Percentiles rank a stretch among this genome's conserved stretches.
Conservation (phyloP, 2,329 filamentous ascomycete species). For the Clonostachys byssicola region DNA sequence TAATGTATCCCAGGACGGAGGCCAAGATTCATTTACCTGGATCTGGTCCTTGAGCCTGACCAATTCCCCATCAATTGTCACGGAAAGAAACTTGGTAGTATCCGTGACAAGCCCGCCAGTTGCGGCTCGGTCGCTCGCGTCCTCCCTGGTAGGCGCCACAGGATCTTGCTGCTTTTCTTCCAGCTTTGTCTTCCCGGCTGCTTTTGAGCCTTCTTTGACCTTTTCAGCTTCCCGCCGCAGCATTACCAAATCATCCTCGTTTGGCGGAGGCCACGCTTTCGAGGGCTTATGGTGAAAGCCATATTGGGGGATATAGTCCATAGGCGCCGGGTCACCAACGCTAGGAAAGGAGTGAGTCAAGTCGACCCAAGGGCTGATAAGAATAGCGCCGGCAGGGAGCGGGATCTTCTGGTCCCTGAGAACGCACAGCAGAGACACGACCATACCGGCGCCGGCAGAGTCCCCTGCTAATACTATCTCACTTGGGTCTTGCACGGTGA, state of each 20-base stretch:
- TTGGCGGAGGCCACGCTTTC: conserved; percentile 87
- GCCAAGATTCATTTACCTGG: conserved; percentile 51
- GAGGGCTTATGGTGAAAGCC: conserved; percentile 93
- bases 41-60: conserved; percentile 86
- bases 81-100: conserved; percentile 42
- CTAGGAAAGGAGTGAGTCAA: conserved; percentile 94
- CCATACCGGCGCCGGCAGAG: conserved; percentile 90
- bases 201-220: conserved; percentile 13
- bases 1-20: neutral
- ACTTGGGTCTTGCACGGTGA: conserved; percentile 70
- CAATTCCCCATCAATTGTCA: conserved; percentile 66
- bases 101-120: conserved; percentile 13
- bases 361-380: conserved; percentile 96
- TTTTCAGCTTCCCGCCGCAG: conserved; percentile 47
- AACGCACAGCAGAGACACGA: conserved; percentile 72
- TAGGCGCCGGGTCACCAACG: conserved; percentile 63
- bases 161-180: conserved; percentile 26
- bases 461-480: conserved; percentile 89
- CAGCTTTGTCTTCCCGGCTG: conserved; percentile 4
- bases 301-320: conserved; percentile 84
- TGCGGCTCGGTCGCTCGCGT: conserved; percentile 7
- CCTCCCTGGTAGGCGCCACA: conserved; percentile 13
- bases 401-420: conserved; percentile 80
- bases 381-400: conserved; percentile 80
- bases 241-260: conserved; percentile 64